Conservation (phyloP, 495 filamentous ascomycete species). For the Lentithecium fluviatile region DNA sequence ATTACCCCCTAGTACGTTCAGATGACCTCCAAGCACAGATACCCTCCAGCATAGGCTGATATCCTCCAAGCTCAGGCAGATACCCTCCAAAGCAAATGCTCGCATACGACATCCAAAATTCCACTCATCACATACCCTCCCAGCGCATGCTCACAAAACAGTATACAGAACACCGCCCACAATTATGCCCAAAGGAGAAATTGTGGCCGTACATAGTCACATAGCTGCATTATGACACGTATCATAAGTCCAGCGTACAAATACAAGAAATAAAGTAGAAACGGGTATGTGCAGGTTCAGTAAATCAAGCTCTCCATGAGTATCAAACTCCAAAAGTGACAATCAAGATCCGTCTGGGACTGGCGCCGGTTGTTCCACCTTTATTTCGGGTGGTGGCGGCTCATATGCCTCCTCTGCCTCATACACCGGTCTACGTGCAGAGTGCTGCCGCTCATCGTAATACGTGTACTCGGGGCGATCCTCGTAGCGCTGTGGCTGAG, state of each 20-base stretch:
- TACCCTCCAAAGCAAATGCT: too few species aligned
- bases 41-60: too few species aligned
- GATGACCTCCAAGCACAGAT: too few species aligned
- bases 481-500: slow-evolving; percentile 9
- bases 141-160: too few species aligned
- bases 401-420: slow-evolving; percentile 22
- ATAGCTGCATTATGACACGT: too few species aligned
- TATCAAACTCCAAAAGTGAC: neutral
- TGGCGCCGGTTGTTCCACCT: slow-evolving; percentile 8
- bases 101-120: too few species aligned
- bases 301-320: slow-evolving; percentile 1
- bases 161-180: too few species aligned
- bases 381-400: slow-evolving; percentile 18
- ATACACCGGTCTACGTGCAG: slow-evolving; percentile 4
- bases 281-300: neutral
- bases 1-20: too few species aligned
- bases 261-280: neutral
- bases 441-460: slow-evolving; percentile 13
- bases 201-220: too few species aligned
- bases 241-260: neutral
- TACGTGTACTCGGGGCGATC: slow-evolving; percentile 24
- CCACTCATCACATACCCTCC: too few species aligned
- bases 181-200: neutral
- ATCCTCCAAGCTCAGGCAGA: too few species aligned
- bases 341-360: neutral